A percentile compares a stretch with the other conserved stretches of the same genome.
phyloP scores from a whole-genome alignment of 768 basidiomycete genomes.

The Lentinula lateritia region DNA sequence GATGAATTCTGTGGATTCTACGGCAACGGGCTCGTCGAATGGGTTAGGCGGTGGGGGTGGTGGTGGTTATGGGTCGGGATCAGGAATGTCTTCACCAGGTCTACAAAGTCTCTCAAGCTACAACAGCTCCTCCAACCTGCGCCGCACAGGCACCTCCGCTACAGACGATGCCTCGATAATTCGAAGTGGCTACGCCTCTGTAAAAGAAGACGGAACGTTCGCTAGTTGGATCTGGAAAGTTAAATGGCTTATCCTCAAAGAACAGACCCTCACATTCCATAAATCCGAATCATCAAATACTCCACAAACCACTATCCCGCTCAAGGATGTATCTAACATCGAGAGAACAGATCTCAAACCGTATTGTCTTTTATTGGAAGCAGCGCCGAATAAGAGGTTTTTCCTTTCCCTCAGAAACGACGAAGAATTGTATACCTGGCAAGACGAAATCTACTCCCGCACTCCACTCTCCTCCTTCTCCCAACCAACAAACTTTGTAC shows the following conservation, averaged over 20 bases:
- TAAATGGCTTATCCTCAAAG: constrained; percentile 85
- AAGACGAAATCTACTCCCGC: constrained; percentile 92
- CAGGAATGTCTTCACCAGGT: constrained; percentile 20
- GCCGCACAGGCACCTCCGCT: not conserved
- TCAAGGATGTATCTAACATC: constrained; percentile 80
- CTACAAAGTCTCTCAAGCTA: not conserved
- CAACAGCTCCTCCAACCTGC: constrained; percentile 5
- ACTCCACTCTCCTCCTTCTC: constrained; percentile 81
- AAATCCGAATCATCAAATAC: constrained; percentile 71
- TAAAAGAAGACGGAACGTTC: constrained; percentile 89
- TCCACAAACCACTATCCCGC: constrained; percentile 54
- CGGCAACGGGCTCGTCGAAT: constrained; percentile 19
- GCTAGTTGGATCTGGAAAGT: constrained; percentile 89
- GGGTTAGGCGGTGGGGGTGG: constrained; percentile 18
- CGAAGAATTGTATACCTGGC: constrained; percentile 97
- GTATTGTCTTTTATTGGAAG: constrained; percentile 86
- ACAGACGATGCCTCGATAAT: constrained; percentile 27
- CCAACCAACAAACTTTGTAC: constrained; percentile 95
- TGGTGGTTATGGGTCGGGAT: not conserved
- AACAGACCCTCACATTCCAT: constrained; percentile 73
- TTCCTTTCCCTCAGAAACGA: constrained; percentile 85
- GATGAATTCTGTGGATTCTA: constrained; percentile 6
- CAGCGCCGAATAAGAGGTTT: constrained; percentile 50
- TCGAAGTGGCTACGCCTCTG: constrained; percentile 66
- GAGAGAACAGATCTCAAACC: constrained; percentile 93